A percentile compares a stretch with the other conserved stretches of the same genome.
Evolutionary conservation across 2,329 filamentous ascomycete genomes (phyloP).

Genomic region (Aquanectria penicillioides): DNA sequence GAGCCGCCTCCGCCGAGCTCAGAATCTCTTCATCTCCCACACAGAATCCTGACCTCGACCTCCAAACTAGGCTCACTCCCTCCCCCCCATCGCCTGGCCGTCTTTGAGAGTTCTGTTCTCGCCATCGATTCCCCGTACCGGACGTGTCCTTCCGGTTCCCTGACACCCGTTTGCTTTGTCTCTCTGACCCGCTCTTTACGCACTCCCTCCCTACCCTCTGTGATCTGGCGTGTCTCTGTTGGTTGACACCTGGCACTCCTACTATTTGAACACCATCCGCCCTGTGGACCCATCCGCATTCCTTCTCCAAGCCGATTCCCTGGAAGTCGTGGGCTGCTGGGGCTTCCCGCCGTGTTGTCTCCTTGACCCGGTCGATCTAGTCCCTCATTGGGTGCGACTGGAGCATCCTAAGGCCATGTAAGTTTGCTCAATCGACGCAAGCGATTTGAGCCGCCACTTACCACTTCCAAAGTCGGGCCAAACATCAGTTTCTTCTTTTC

Average conservation of each 20-base stretch:
- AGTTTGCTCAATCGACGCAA: slow-evolving; percentile 39
- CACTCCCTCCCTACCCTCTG: slow-evolving; percentile 10
- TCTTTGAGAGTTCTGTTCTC: background rate
- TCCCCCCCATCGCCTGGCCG: too few relatives aligned
- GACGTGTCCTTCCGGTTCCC: background rate
- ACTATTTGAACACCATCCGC: slow-evolving; percentile 26
- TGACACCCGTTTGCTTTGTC: slow-evolving; percentile 16
- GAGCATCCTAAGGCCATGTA: slow-evolving; percentile 34
- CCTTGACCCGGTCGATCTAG: slow-evolving; percentile 28
- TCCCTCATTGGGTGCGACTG: slow-evolving; percentile 31
- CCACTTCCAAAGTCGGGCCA: slow-evolving; percentile 26
- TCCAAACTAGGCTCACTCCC: background rate
- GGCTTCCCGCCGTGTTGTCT: slow-evolving; percentile 30
- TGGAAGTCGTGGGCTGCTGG: slow-evolving; percentile 37
- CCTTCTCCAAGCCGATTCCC: slow-evolving; percentile 34
- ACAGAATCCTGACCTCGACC: background rate
- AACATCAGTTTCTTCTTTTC: slow-evolving; percentile 26
- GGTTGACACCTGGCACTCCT: slow-evolving; percentile 27
- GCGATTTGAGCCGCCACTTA: slow-evolving; percentile 33
- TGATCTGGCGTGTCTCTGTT: slow-evolving; percentile 27
- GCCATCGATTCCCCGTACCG: slow-evolving; percentile 1
- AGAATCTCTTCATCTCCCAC: slow-evolving; percentile 12
- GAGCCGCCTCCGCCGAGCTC: slow-evolving; percentile 9
- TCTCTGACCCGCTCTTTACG: slow-evolving; percentile 14
- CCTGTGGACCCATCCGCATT: slow-evolving; percentile 41